Base-by-base conservation (phyloP, 2,329 filamentous ascomycete species). In the Monosporascus sp. region DNA sequence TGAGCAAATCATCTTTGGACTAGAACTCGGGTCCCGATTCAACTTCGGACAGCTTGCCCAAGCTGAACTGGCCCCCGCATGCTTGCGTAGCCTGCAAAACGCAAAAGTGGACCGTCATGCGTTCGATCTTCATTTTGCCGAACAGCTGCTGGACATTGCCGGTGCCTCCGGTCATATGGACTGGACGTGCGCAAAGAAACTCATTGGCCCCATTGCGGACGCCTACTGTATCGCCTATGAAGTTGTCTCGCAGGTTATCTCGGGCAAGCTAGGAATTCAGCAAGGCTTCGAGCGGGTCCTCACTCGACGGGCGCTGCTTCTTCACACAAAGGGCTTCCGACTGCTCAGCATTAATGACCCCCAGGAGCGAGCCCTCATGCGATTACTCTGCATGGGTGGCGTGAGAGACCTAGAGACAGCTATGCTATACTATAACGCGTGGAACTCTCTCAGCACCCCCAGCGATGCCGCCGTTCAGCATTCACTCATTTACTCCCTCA, bases 1-100 rank as follows among this genome's bases (percentile, higher is more conserved):
- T 20, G 51, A 55, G n/a, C 60, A 68, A 36, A 53, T 73, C 27
- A 58, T 72, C 48, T 60, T 62, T 18, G 65, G 67, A 17, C 59
- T 74, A 15, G 57, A 65, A 50, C 60, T 72, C 18, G 70, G 70
- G 3, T 63, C 67, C 15, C 60, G 64, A 20, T 60, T 73, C 47
- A 72, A 72, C 55, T 64, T 71, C 17, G 65, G 66, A 2, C 71
- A 73, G 54, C 50, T 73, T 3, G 70, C 67, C 3, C 71, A 73
- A 51, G 71, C 65, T 1, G 70, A 73, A 54, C 70, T 65, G 53
- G 62, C 65, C 2, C 70, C 5, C 58, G 15, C 62, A 55, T 68
- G 63, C 39, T 53, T 73, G 11, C 51, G 58, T 25, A 60, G 60
- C 31, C 54, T 72, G 4, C 47, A 57, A 7, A 48, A 54, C 3